phyloP scores from a whole-genome alignment of 176 grass and related monocot genomes.

The Raddia distichophylla region DNA sequence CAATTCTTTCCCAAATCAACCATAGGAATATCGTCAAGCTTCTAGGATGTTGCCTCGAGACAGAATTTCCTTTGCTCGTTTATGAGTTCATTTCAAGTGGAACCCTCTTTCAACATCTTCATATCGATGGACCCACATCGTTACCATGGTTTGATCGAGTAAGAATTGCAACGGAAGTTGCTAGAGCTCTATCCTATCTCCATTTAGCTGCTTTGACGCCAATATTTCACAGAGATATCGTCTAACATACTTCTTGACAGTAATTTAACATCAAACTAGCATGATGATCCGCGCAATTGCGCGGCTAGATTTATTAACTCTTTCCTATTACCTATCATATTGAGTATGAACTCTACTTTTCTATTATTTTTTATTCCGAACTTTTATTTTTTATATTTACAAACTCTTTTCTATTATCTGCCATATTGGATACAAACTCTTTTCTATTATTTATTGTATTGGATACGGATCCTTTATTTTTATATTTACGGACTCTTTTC shows the following conservation, averaged over 20 bases:
- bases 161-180: constrained; percentile 52
- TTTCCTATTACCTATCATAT: no score
- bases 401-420: no score
- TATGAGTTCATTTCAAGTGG: constrained; percentile 76
- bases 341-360: no score
- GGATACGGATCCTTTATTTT: no score
- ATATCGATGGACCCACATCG: constrained; percentile 15
- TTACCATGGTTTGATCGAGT: constrained; percentile 41
- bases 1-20: constrained; percentile 58
- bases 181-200: constrained; percentile 50
- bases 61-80: constrained; percentile 51
- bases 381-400: no score
- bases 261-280: constrained; percentile 36
- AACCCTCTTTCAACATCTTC: constrained; percentile 47
- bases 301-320: no score
- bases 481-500: no score
- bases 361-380: no score
- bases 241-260: constrained; percentile 63
- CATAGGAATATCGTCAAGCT: constrained; percentile 66
- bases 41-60: constrained; percentile 59
- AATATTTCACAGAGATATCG: constrained; percentile 61
- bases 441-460: no score
- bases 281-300: no score
- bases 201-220: constrained; percentile 45
- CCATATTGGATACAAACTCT: no score